A percentile compares a stretch with the other conserved stretches of the same genome.
Conservation (phyloP, 805 yeast genomes). For the Candida gorgasii region DNA sequence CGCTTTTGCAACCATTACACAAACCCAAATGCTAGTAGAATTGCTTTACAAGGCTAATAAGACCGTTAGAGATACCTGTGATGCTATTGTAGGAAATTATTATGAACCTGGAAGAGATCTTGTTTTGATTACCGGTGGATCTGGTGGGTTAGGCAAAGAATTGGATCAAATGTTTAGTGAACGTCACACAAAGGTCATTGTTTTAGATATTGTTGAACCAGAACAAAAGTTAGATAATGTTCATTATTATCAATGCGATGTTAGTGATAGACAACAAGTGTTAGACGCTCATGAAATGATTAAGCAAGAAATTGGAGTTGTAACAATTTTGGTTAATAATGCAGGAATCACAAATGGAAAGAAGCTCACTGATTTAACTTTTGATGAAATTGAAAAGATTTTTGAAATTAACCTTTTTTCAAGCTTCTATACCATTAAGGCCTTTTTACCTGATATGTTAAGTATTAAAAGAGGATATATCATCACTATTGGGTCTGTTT, state of each 20-base stretch:
- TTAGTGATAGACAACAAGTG: conserved; percentile 53
- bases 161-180: conserved; percentile 48
- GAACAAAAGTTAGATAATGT: conserved; percentile 39
- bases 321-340: conserved; percentile 76
- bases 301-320: conserved; percentile 50
- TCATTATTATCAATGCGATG: conserved; percentile 67
- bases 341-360: conserved; percentile 76
- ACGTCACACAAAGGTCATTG: conserved; percentile 53
- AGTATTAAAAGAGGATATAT: conserved; percentile 64
- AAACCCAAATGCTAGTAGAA: conserved; percentile 5
- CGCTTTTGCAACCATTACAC: conserved; percentile 13
- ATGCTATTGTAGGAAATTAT: conserved; percentile 48
- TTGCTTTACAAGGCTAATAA: conserved; percentile 20
- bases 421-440: conserved; percentile 65
- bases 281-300: conserved; percentile 41
- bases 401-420: conserved; percentile 71
- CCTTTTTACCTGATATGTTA: conserved; percentile 75
- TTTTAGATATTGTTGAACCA: conserved; percentile 58
- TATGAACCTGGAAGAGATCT: conserved; percentile 59
- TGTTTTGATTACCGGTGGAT: conserved; percentile 82
- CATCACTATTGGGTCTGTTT: conserved; percentile 78
- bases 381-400: conserved; percentile 60
- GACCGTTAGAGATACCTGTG: conserved; percentile 31
- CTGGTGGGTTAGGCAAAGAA: conserved; percentile 74
- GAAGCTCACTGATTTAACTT: conserved; percentile 52